These are phyloP conservation scores for Urtica urens DNA, from an alignment of 306 rosid genomes.

Conservation along the genomic window DNA sequence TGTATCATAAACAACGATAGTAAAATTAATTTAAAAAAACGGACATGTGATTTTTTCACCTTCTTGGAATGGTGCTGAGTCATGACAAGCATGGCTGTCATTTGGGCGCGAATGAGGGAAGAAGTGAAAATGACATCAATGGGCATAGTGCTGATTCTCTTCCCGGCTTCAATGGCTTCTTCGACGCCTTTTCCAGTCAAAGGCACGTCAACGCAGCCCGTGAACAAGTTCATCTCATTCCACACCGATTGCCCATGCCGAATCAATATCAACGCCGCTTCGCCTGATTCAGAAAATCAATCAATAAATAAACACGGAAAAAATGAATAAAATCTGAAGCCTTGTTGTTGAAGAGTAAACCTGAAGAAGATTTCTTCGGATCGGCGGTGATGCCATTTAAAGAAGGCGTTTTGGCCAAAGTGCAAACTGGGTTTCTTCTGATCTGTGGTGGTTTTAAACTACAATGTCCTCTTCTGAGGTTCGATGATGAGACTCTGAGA, in stretches of 20 bases:
- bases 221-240: slow-evolving; percentile 78
- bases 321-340: too few species aligned
- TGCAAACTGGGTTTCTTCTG: too few species aligned
- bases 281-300: slow-evolving; percentile 24
- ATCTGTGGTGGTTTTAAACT: too few species aligned
- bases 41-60: too few species aligned
- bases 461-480: too few species aligned
- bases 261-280: slow-evolving; percentile 59
- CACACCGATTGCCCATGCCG: slow-evolving; percentile 74
- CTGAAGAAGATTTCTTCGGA: too few species aligned
- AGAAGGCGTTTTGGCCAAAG: too few species aligned
- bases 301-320: background rate
- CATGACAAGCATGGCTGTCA: slow-evolving; percentile 89
- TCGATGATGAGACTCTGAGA: too few species aligned
- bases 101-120: slow-evolving; percentile 73
- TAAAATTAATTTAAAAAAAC: background rate
- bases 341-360: too few species aligned
- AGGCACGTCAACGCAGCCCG: slow-evolving; percentile 76
- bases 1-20: background rate
- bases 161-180: slow-evolving; percentile 83
- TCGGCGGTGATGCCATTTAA: too few species aligned
- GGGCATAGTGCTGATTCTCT: slow-evolving; percentile 74
- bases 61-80: slow-evolving; percentile 59
- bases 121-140: slow-evolving; percentile 68
- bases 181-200: slow-evolving; percentile 65